Evolutionary conservation across 495 filamentous ascomycete species (phyloP).

Genomic region (Amorphotheca resinae): DNA sequence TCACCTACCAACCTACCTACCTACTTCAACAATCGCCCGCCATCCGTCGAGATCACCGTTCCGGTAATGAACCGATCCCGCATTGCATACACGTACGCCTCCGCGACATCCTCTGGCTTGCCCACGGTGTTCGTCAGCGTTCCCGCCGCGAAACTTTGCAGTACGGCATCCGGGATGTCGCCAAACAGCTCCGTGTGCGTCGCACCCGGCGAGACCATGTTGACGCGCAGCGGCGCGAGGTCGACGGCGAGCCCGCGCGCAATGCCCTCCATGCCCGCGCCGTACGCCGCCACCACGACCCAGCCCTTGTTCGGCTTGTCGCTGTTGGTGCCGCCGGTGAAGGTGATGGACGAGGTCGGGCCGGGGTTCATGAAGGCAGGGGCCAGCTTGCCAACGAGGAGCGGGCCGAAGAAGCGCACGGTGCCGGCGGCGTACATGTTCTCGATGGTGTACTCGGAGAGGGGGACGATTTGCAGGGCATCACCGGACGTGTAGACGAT

Average conservation of each 20-base stretch:
- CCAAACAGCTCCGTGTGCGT: conserved; percentile 41
- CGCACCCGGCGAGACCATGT: conserved; percentile 40
- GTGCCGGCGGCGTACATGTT: conserved; percentile 26
- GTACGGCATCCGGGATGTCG: conserved; percentile 4
- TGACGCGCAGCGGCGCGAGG: conserved; percentile 45
- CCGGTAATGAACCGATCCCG: conserved; percentile 42
- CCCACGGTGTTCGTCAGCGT: conserved; percentile 34
- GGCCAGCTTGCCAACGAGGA: conserved; percentile 39
- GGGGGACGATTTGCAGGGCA: conserved; percentile 22
- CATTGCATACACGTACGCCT: conserved; percentile 52
- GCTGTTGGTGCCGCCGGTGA: conserved; percentile 38
- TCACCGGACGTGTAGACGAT: conserved; percentile 48
- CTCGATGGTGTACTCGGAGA: conserved; percentile 28
- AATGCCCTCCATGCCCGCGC: conserved; percentile 27
- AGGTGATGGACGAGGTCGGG: conserved; percentile 33
- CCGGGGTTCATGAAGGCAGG: conserved; percentile 28
- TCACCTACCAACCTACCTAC: background rate
- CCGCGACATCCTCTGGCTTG: conserved; percentile 42
- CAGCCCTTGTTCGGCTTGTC: conserved; percentile 34
- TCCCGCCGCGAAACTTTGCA: conserved; percentile 8
- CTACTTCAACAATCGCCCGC: conserved; percentile 5
- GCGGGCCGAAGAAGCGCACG: conserved; percentile 36
- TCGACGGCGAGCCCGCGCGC: conserved; percentile 41
- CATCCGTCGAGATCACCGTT: background rate
- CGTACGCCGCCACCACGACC: conserved; percentile 28